Evolutionary conservation across 352 stramenopile species (phyloP), one percentile per base, ranked within the genome.

Genomic region (Globisporangium barbulae): DNA sequence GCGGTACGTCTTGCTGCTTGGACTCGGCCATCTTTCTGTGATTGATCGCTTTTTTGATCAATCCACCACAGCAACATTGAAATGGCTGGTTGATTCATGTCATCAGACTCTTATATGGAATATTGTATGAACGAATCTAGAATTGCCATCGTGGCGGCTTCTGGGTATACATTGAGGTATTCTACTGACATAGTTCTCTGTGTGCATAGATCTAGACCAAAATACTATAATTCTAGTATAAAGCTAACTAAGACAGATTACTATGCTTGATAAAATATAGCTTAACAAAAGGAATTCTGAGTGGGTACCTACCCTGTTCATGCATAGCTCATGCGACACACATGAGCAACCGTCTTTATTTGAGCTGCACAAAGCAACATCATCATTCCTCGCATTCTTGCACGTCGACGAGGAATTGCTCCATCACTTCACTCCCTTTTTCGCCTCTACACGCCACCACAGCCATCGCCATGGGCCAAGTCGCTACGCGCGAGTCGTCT

Each of bases 61-160:
- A 25, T 61, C 37, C 10, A 10, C n/a, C 49, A 42, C 30, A 21
- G 50, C 28, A 42, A 54, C 35, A 53, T 54, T 13, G 30, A 19
- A 57, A 57, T 57, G 50, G 50, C 28, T 57, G 50, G 50, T 33
- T 41, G 49, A 13, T 35, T 55, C 28, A 55, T 35, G 49, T 15
- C 28, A 55, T 10, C 1, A 21, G 39, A 45, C 7, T 45, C 2
- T n/a, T n/a, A 45, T 4, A 45, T 2, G 6, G 6, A 1, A 15
- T 17, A n/a, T 45, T 45, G 39, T 45, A 45, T 45, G 39, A 45
- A 45, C 0, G 0, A 45, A n/a, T 45, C 39, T 4, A 44, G 15
- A 44, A 19, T 44, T 15, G 37, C 15, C 25, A 28, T 28, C 25
- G 25, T 19, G 13, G 19, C 19, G 37, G 39, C 39, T 45, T 45